A percentile compares a stretch with the other conserved stretches of the same genome.
phyloP scores from a whole-genome alignment of 257 asterid species.

The Nicotiana tabacum region DNA sequence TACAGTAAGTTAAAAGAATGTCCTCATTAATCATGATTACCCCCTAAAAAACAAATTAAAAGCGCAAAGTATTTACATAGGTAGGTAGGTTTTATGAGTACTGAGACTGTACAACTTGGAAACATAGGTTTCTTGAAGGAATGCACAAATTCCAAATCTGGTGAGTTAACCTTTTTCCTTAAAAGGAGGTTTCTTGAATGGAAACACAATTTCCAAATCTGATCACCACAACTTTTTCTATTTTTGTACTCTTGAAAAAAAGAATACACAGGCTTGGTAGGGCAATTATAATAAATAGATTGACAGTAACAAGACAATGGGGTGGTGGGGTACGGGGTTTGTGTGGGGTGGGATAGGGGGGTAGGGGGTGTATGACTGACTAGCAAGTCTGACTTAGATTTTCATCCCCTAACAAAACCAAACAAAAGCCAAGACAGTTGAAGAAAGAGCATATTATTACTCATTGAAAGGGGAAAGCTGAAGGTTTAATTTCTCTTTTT shows the following conservation, averaged over 20 bases:
- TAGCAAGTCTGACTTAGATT: slow-evolving; percentile 46
- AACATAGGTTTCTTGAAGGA: slow-evolving; percentile 40
- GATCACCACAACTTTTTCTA: slow-evolving; percentile 35
- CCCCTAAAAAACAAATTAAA: not conserved
- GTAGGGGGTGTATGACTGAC: not conserved
- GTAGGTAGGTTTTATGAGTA: not conserved
- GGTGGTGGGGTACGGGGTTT: not conserved
- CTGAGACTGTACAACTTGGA: not conserved
- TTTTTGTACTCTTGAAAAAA: slow-evolving; percentile 8
- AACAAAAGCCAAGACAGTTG: slow-evolving; percentile 41
- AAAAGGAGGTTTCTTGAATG: slow-evolving; percentile 48
- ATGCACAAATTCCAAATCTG: slow-evolving; percentile 45
- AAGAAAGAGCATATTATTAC: slow-evolving; percentile 54
- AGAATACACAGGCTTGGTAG: not conserved
- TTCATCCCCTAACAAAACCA: slow-evolving; percentile 34
- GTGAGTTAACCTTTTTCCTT: slow-evolving; percentile 29
- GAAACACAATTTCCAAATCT: slow-evolving; percentile 42
- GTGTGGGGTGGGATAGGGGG: not conserved
- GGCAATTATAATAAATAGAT: slow-evolving; percentile 42
- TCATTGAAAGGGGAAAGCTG: slow-evolving; percentile 46
- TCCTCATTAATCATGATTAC: not conserved
- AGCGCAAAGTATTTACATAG: not conserved
- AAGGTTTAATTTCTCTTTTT: not conserved
- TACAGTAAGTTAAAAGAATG: no score
- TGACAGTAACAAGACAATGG: slow-evolving; percentile 61